These are phyloP conservation scores for Aleurites moluccanus DNA, from an alignment of 441 rosid species.

Conservation along the genomic window DNA sequence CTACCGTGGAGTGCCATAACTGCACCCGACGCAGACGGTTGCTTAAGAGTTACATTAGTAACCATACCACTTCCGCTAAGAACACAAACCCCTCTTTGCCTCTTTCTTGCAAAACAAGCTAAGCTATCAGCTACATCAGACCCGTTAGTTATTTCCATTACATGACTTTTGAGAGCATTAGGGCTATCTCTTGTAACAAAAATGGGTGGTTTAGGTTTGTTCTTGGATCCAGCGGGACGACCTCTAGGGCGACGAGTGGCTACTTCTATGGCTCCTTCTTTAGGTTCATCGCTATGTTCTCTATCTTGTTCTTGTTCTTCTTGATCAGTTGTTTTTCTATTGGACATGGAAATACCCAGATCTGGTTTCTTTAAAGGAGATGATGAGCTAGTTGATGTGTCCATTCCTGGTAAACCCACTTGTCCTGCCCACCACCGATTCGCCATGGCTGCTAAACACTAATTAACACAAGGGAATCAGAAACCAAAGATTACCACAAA, in stretches of 20 bases:
- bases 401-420: slow-evolving; percentile 49
- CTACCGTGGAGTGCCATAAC: slow-evolving; percentile 73
- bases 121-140: slow-evolving; percentile 64
- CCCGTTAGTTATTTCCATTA: slow-evolving; percentile 71
- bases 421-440: slow-evolving; percentile 87
- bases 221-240: slow-evolving; percentile 83
- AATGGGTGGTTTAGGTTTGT: slow-evolving; percentile 80
- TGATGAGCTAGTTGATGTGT: slow-evolving; percentile 45
- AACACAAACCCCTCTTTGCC: slow-evolving; percentile 80
- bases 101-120: slow-evolving; percentile 64
- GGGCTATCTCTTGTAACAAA: slow-evolving; percentile 85
- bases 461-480: not conserved
- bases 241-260: slow-evolving; percentile 66
- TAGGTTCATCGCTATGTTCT: slow-evolving; percentile 64
- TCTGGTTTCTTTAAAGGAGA: slow-evolving; percentile 42
- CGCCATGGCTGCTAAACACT: slow-evolving; percentile 44
- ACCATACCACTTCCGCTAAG: slow-evolving; percentile 77
- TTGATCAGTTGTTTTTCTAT: slow-evolving; percentile 21
- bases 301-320: slow-evolving; percentile 53
- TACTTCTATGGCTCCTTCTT: slow-evolving; percentile 68
- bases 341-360: slow-evolving; percentile 39
- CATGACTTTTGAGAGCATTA: slow-evolving; percentile 75
- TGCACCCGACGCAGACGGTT: slow-evolving; percentile 67
- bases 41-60: slow-evolving; percentile 74
- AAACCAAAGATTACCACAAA: not conserved